Evolutionary conservation across 2,329 filamentous ascomycete species (phyloP), one percentile per base, ranked within the genome.

Genomic region (Epichloe sylvatica): DNA sequence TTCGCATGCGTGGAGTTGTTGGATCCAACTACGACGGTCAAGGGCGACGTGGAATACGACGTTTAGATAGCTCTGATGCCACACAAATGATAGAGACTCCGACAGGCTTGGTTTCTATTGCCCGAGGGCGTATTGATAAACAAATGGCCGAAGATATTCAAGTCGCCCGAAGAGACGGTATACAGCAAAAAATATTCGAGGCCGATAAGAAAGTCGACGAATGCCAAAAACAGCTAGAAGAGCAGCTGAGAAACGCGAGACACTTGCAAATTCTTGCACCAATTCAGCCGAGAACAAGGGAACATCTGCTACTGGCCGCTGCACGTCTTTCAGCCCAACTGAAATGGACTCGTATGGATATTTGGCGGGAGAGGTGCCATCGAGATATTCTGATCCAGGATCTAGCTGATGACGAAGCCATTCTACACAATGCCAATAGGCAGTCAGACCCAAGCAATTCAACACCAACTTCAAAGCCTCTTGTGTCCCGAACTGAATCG

Each of bases 261-360:
- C 92, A 98, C 66, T 72, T 98, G 39, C 81, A 91, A 52, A 81
- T 97, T 19, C 69, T 97, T 23, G 87, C 91, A 1, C 92, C 92
- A 0, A 88, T 98, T 43, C 86, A 94, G 60, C 81, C 83, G n/a
- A 89, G 89, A 66, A 90, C 88, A 0, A 77, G 92, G 52, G 91
- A 97, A 52, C 79, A 88, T 52, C 77, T 97, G 49, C 75, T 96
- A n/a, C 74, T 84, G 55, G 85, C 88, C 17, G 91, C 92, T 19
- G 87, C 83, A 5, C 81, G 84, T 7, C 83, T 94, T 67, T 82
- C 90, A 50, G 88, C 88, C 3, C 89, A 91, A 62, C 70, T 98
- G 52, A 94, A 92, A 63, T 96, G 91, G 91, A 82, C 84, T n/a
- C 78, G 91, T 53, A 84, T 94, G 63, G 88, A 95, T 56, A 92